Conservation (phyloP, 2,329 filamentous ascomycete genomes). For the Pyrenochaeta sp. region DNA sequence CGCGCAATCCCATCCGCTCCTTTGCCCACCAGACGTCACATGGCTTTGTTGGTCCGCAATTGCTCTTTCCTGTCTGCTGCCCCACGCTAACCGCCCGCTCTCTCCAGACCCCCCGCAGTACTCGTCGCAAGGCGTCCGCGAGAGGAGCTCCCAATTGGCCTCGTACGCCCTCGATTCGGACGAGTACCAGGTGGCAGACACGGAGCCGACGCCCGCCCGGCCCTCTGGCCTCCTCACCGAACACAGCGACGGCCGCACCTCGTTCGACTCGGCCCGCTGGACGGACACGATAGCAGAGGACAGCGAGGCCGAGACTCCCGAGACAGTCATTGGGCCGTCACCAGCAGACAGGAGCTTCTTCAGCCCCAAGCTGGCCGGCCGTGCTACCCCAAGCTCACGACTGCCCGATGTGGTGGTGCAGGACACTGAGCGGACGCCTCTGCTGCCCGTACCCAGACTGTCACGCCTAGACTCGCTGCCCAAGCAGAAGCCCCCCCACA, state of each 20-base stretch:
- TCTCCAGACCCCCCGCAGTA: slow-evolving; percentile 75
- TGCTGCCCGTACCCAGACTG: slow-evolving; percentile 48
- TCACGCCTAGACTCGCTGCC: slow-evolving; percentile 31
- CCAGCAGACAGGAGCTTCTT: slow-evolving; percentile 31
- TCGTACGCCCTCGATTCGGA: slow-evolving; percentile 72
- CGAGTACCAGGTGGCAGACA: slow-evolving; percentile 39
- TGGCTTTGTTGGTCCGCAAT: slow-evolving; percentile 63
- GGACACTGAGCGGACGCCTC: slow-evolving; percentile 47
- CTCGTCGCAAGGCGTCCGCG: slow-evolving; percentile 77
- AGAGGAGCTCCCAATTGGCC: slow-evolving; percentile 87
- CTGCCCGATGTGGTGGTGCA: slow-evolving; percentile 37
- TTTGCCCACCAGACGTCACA: slow-evolving; percentile 74
- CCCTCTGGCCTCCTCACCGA: slow-evolving; percentile 24
- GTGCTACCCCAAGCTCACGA: slow-evolving; percentile 1
- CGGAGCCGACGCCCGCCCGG: slow-evolving; percentile 28
- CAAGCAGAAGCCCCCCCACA: slow-evolving; percentile 18
- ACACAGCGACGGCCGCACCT: slow-evolving; percentile 32
- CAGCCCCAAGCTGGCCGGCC: slow-evolving; percentile 20
- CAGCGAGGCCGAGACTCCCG: slow-evolving; percentile 65
- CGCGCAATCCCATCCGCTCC: slow-evolving; percentile 71
- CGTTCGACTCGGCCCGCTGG: slow-evolving; percentile 43
- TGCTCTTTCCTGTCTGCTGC: too few species aligned
- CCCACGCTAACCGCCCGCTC: slow-evolving; percentile 34
- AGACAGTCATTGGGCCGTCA: slow-evolving; percentile 42
- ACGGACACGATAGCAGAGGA: slow-evolving; percentile 68